Conservation (phyloP, 2,329 filamentous ascomycete species). For the Sarocladium oryzae region DNA sequence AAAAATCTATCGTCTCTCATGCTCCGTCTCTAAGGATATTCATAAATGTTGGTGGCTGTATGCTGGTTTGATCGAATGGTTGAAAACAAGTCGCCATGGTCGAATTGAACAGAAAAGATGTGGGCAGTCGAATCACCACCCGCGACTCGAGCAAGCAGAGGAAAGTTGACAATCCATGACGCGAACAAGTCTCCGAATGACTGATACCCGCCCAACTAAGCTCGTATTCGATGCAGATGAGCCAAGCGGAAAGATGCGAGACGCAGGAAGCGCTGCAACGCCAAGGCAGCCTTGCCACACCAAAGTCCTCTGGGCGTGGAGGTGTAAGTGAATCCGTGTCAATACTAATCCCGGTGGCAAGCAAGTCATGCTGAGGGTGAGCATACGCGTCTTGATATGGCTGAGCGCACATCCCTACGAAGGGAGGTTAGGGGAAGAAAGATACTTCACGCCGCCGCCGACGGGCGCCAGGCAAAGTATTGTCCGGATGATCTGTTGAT, state of each 20-base stretch:
- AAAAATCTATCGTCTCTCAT: neutral
- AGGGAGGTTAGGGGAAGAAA: neutral
- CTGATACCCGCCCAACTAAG: neutral
- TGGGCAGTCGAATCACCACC: too few relatives aligned
- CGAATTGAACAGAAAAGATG: too few relatives aligned
- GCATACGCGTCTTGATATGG: neutral
- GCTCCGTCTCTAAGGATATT: neutral
- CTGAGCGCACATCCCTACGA: neutral
- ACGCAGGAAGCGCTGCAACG: neutral
- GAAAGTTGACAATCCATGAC: too few relatives aligned
- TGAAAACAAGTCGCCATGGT: too few relatives aligned
- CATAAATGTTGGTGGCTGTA: neutral
- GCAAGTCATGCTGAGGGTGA: neutral
- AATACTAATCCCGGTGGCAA: neutral
- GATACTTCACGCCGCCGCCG: neutral
- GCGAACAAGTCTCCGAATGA: neutral
- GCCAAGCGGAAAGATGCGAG: neutral
- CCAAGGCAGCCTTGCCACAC: neutral
- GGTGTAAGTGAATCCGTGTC: neutral
- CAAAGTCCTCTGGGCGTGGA: neutral
- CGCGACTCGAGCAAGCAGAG: too few relatives aligned
- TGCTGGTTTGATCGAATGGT: too few relatives aligned
- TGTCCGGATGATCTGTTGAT: conserved; percentile 6
- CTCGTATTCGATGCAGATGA: neutral
- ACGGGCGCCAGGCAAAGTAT: conserved; percentile 7